Base-by-base conservation (phyloP, 1,139 yeast genomes). In the Taphrina populina region DNA sequence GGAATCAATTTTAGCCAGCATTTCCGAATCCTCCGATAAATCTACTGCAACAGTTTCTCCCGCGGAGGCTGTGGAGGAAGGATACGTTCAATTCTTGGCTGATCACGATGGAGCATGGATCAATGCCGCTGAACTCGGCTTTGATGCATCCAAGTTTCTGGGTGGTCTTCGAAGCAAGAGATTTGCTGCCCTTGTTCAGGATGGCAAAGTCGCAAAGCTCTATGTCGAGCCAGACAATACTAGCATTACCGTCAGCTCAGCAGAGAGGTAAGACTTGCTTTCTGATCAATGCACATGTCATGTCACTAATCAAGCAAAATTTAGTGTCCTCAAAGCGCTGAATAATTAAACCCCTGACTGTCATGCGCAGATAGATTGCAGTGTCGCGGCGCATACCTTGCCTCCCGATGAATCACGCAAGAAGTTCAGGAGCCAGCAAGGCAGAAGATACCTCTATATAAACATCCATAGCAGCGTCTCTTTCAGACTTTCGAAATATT, bases 21-120 rank as follows among this genome's bases (percentile, higher is more conserved):
- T n/a, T n/a, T n/a, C n/a, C n/a, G 24, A 8, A 13, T 7, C 23
- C 7, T 8, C 29, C 17, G 6, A 13, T 8, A 29, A 43, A 1
- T 43, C 47, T 8, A 40, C 45, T 2, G 11, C 17, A 13, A 34
- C 79, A 56, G 63, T 69, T 2, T 69, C 82, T 34, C 69, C 70
- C n/a, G 70, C 70, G 30, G 75, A 75, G 2, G 27, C 29, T 1
- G 6, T 64, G 62, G 32, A 69, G 52, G 43, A 51, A 6, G 59
- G 56, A 46, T 27, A 60, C 71, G 62, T 69, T 82, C 58, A 75
- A 76, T 44, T 80, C 66, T 73, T 86, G 61, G 88, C 95, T 47
- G 96, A 88, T 69, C 82, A 94, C 17, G 70, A 73, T 57, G 95
- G 86, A 19, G 82, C 78, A 34, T 85, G 87, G 66, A 77, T 84